Conservation (phyloP, 164 flowering plant genomes). For the Paratinospora sagittata region DNA sequence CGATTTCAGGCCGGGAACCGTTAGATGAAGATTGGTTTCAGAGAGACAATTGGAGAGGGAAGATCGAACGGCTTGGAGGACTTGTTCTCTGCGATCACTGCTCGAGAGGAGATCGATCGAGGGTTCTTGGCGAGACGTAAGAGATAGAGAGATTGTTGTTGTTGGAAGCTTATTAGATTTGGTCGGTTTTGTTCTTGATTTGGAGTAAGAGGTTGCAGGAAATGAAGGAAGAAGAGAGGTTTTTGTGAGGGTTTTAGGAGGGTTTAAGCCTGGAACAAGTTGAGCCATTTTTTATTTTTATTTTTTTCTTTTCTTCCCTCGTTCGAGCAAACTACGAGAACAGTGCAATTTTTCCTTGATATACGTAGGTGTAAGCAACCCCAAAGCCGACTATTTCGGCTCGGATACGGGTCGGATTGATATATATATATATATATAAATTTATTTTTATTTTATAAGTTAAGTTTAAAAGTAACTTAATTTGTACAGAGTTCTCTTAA, state of each 20-base stretch:
- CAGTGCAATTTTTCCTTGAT: too few relatives aligned
- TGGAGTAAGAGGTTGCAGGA: neutral
- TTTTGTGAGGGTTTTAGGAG: conserved; percentile 16
- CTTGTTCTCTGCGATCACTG: conserved; percentile 37
- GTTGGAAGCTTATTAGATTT: neutral
- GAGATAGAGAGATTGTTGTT: neutral
- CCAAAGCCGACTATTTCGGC: too few relatives aligned
- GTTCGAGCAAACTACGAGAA: neutral
- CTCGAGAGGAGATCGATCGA: conserved; percentile 6
- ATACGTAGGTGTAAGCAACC: too few relatives aligned
- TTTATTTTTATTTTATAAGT: too few relatives aligned
- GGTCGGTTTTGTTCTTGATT: neutral
- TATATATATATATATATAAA: too few relatives aligned
- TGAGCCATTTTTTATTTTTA: neutral
- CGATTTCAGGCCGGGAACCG: conserved; percentile 67
- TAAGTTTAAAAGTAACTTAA: too few relatives aligned
- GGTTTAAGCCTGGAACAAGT: conserved; percentile 6
- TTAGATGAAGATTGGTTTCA: conserved; percentile 67
- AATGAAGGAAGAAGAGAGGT: conserved; percentile 4
- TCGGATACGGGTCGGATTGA: too few relatives aligned
- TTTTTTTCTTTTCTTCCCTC: too few relatives aligned
- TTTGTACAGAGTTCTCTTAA: too few relatives aligned
- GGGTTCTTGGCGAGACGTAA: conserved; percentile 1
- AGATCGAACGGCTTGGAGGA: conserved; percentile 25
- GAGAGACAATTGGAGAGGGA: conserved; percentile 61